Conservation (phyloP, 1,284 basidiomycete genomes). For the Boletus holoroseus region DNA sequence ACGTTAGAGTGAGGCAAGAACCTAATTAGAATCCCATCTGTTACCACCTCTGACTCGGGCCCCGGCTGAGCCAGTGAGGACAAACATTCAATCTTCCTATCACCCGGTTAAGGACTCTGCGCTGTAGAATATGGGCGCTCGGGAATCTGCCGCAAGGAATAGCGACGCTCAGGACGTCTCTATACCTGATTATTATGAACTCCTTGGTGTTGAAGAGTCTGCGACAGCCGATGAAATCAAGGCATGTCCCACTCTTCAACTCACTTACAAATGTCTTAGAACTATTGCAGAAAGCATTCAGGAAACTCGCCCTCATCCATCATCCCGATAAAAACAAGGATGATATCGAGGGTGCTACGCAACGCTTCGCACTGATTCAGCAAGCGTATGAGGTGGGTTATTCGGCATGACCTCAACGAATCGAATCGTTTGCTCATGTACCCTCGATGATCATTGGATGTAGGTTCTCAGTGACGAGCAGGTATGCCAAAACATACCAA, state of each 20-base stretch:
- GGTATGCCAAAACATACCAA: constrained; percentile 43
- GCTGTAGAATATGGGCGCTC: constrained; percentile 55
- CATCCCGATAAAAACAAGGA: constrained; percentile 88
- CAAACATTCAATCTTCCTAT: neutral
- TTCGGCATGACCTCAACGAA: neutral
- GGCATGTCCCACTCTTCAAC: constrained; percentile 38
- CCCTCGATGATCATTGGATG: neutral
- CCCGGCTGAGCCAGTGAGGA: neutral
- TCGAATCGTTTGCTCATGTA: neutral
- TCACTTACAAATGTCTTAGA: constrained; percentile 6
- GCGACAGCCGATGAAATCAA: constrained; percentile 87
- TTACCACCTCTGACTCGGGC: neutral
- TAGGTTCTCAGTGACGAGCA: constrained; percentile 89
- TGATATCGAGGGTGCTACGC: constrained; percentile 81
- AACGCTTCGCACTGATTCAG: constrained; percentile 83
- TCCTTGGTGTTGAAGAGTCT: constrained; percentile 74
- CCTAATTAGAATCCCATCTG: too few relatives aligned
- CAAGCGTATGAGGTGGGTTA: constrained; percentile 82
- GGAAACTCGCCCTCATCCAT: constrained; percentile 77
- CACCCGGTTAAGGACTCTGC: neutral
- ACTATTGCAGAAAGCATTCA: constrained; percentile 63
- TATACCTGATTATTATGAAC: constrained; percentile 69
- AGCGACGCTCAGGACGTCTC: constrained; percentile 28
- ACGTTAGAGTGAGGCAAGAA: too few relatives aligned
- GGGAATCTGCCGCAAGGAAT: constrained; percentile 51